Conservation (phyloP, 805 yeast species). For the Candida boleticola region DNA sequence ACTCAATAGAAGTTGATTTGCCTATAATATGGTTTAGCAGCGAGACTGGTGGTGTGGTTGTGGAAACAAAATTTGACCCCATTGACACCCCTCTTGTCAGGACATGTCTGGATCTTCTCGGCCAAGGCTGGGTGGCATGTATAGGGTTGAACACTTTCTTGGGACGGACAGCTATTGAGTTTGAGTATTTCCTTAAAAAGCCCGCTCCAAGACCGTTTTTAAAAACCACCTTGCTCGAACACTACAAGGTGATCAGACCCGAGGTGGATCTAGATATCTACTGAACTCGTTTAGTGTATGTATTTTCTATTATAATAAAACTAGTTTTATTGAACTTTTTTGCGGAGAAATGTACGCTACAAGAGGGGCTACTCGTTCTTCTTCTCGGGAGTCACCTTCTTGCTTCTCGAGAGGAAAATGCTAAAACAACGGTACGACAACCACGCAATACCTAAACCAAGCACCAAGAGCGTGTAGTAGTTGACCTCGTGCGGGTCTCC, state of each 20-base stretch:
- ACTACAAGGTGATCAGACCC: neutral
- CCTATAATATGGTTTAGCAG: slow-evolving; percentile 13
- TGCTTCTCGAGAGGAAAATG: neutral
- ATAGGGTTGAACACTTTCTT: slow-evolving; percentile 15
- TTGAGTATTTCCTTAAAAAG: slow-evolving; percentile 16
- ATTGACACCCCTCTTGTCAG: slow-evolving; percentile 9
- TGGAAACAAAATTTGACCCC: slow-evolving; percentile 13
- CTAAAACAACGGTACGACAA: neutral
- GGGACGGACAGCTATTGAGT: slow-evolving; percentile 14
- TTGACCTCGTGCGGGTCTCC: neutral
- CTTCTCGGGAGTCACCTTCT: neutral
- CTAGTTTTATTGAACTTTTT: no score
- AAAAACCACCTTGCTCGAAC: slow-evolving; percentile 4
- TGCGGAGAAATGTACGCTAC: no score
- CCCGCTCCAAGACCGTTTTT: slow-evolving; percentile 14
- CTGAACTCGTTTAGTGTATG: no score
- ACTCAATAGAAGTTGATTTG: slow-evolving; percentile 6
- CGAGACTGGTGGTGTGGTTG: slow-evolving; percentile 14
- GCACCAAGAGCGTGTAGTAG: neutral
- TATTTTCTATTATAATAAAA: no score
- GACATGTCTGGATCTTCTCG: slow-evolving; percentile 4
- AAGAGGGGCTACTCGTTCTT: slow-evolving; percentile 5
- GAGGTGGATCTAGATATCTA: neutral
- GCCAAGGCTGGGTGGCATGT: slow-evolving; percentile 13
- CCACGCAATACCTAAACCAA: slow-evolving; percentile 4